A percentile compares a stretch with the other conserved stretches of the same genome.
phyloP scores from a whole-genome alignment of 345 rosid species.

The Nasturtium officinale region DNA sequence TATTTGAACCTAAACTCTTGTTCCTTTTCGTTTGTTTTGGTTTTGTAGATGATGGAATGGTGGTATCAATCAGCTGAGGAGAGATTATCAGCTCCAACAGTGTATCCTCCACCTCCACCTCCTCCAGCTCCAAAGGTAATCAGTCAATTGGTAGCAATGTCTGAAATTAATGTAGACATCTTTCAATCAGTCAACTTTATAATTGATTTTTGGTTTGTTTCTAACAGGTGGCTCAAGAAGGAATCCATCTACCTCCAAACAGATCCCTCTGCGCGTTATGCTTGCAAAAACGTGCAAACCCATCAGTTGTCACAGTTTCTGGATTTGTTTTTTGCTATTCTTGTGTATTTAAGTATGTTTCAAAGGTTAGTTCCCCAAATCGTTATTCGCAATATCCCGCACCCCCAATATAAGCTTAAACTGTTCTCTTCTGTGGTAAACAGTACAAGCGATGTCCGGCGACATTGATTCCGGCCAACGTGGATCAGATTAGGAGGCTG shows the following conservation, averaged over 20 bases:
- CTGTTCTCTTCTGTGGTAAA: not conserved
- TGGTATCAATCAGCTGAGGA: slow-evolving; percentile 99
- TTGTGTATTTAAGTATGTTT: slow-evolving; percentile 86
- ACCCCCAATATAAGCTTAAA: slow-evolving; percentile 4
- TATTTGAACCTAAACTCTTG: not conserved
- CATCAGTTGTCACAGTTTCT: slow-evolving; percentile 86
- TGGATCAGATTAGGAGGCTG: slow-evolving; percentile 89
- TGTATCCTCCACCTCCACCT: slow-evolving; percentile 96
- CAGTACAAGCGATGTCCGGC: slow-evolving; percentile 96
- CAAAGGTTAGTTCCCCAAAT: slow-evolving; percentile 65
- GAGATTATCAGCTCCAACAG: slow-evolving; percentile 97
- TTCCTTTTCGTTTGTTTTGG: slow-evolving; percentile 2
- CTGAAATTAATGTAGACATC: slow-evolving; percentile 10
- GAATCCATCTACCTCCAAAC: slow-evolving; percentile 78
- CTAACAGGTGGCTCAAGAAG: slow-evolving; percentile 79
- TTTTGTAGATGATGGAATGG: slow-evolving; percentile 97
- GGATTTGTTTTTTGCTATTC: slow-evolving; percentile 97
- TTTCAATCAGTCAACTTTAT: not conserved
- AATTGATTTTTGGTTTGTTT: slow-evolving; percentile 4
- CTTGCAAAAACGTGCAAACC: slow-evolving; percentile 92
- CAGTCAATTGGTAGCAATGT: not conserved
- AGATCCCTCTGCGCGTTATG: slow-evolving; percentile 86
- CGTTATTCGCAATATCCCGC: not conserved
- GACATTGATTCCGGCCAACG: slow-evolving; percentile 74
- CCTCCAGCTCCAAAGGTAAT: slow-evolving; percentile 91